phyloP scores from a whole-genome alignment of 73 alveolate species.

The Stentor roeselii region DNA sequence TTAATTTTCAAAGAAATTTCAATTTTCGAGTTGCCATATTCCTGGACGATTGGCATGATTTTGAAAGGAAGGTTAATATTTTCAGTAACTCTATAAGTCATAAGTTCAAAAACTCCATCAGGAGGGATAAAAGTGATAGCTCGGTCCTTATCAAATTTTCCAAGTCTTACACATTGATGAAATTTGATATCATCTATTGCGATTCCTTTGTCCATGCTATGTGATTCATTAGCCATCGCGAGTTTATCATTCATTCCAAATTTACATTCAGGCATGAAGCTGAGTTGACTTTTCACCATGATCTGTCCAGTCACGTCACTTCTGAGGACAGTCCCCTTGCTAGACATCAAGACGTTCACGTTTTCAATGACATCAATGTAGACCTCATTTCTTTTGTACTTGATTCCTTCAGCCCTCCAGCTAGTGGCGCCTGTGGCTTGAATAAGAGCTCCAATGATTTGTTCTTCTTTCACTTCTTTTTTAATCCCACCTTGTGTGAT shows the following conservation, averaged over 20 bases:
- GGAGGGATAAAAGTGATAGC: conserved; percentile 97
- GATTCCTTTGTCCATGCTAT: conserved; percentile 78
- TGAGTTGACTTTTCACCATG: conserved; percentile 67
- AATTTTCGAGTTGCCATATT: conserved; percentile 63
- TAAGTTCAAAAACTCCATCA: conserved; percentile 88
- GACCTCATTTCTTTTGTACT: conserved; percentile 89
- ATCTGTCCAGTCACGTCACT: conserved; percentile 92
- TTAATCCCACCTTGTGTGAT: conserved; percentile 73
- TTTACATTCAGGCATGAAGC: conserved; percentile 98
- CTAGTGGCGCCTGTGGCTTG: conserved; percentile 92
- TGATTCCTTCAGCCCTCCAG: conserved; percentile 90
- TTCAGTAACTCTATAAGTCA: conserved; percentile 91
- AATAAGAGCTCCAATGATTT: conserved; percentile 72
- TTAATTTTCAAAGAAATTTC: conserved; percentile 87
- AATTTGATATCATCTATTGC: conserved; percentile 81
- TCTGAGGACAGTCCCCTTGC: conserved; percentile 85
- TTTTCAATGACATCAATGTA: conserved; percentile 93
- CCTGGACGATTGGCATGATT: conserved; percentile 84
- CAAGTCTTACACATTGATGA: conserved; percentile 92
- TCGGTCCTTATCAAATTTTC: conserved; percentile 93
- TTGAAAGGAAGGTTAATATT: conserved; percentile 91
- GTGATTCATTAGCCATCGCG: conserved; percentile 58
- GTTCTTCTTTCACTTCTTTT: conserved; percentile 55
- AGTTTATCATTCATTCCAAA: conserved; percentile 98
- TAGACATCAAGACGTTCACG: conserved; percentile 87